Percentiles rank a stretch among this genome's conserved stretches.
These are phyloP conservation scores for Pichia rugopelliculosa DNA, from an alignment of 805 yeast species.

Conservation along the genomic window DNA sequence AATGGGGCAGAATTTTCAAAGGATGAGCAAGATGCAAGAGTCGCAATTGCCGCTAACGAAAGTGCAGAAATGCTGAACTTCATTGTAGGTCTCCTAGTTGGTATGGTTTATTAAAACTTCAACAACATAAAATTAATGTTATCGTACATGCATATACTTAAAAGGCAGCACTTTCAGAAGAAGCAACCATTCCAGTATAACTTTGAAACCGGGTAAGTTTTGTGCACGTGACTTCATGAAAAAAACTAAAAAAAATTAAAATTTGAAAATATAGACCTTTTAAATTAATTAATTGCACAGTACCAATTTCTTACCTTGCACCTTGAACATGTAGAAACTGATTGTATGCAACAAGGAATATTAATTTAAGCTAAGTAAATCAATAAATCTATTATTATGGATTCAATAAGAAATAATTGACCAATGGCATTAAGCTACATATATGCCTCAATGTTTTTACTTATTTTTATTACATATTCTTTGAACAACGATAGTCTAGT, in stretches of 20 bases:
- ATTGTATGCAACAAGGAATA: too few relatives aligned
- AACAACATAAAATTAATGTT: not conserved
- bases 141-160: not conserved
- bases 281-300: too few relatives aligned
- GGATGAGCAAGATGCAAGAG: constrained; percentile 12
- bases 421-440: too few relatives aligned
- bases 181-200: not conserved
- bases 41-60: constrained; percentile 8
- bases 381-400: too few relatives aligned
- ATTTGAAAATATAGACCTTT: too few relatives aligned
- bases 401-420: too few relatives aligned
- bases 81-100: not conserved
- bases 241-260: not conserved
- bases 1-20: constrained; percentile 30
- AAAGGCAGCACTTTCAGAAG: not conserved
- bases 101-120: not conserved
- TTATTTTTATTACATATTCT: too few relatives aligned
- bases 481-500: not conserved
- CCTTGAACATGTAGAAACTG: too few relatives aligned
- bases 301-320: too few relatives aligned
- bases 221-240: not conserved
- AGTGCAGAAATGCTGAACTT: not conserved
- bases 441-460: too few relatives aligned
- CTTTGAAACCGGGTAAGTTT: not conserved
- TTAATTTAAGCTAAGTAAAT: too few relatives aligned